Percentiles rank a stretch among this genome's conserved stretches.
These are phyloP conservation scores for Ligustrum vulgare DNA, from an alignment of 257 asterid species.

Conservation along the genomic window DNA sequence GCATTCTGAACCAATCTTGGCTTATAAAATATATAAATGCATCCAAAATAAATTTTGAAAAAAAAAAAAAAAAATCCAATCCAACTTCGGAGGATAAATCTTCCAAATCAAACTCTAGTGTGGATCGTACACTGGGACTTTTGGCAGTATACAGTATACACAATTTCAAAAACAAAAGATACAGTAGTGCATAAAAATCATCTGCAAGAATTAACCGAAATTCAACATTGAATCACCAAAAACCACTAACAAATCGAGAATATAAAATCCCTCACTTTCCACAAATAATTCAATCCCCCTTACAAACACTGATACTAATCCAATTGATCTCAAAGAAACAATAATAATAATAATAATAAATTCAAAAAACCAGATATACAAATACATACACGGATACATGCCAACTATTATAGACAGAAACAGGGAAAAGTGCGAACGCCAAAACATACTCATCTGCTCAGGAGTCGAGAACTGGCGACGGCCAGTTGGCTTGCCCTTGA, in stretches of 20 bases:
- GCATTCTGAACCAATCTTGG: neutral
- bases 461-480: slow-evolving; percentile 67
- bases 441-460: slow-evolving; percentile 52
- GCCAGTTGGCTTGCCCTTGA: slow-evolving; percentile 69
- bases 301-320: neutral
- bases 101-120: neutral
- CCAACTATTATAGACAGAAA: neutral
- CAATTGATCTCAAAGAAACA: neutral
- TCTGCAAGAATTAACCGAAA: neutral
- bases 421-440: neutral
- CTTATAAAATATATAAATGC: neutral
- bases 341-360: too few relatives aligned
- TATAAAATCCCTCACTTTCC: neutral
- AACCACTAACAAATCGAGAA: neutral
- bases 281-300: neutral
- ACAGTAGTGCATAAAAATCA: neutral
- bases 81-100: neutral
- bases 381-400: neutral
- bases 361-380: neutral
- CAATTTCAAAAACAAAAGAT: neutral
- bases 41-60: neutral
- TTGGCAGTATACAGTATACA: neutral
- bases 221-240: neutral
- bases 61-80: neutral
- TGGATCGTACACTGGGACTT: neutral